phyloP scores from a whole-genome alignment of 2,329 filamentous ascomycete genomes.

The Fusarium chaquense region DNA sequence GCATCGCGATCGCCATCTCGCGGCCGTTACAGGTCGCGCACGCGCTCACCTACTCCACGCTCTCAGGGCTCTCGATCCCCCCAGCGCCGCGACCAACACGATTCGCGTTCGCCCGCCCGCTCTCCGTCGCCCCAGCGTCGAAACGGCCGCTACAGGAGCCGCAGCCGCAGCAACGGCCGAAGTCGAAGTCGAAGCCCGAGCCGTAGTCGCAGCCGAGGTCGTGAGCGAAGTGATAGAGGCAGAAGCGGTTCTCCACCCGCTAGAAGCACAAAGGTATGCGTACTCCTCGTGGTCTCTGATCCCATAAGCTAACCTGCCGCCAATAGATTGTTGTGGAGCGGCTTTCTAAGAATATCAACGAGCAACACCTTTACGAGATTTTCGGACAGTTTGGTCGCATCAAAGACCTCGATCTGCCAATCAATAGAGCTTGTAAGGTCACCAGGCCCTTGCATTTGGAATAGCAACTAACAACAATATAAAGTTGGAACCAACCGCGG shows the following conservation, averaged over 20 bases:
- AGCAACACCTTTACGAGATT: conserved; percentile 88
- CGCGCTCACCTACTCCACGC: conserved; percentile 53
- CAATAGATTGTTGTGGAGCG: conserved; percentile 92
- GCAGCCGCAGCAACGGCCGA: conserved; percentile 44
- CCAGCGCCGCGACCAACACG: conserved; percentile 48
- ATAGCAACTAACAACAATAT: conserved; percentile 28
- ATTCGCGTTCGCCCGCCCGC: conserved; percentile 52
- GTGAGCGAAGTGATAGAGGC: conserved; percentile 54
- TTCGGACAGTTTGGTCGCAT: conserved; percentile 91
- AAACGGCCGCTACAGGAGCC: conserved; percentile 51
- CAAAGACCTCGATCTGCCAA: conserved; percentile 86
- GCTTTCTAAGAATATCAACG: conserved; percentile 93
- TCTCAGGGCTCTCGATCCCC: conserved; percentile 53
- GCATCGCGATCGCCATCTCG: conserved; percentile 51
- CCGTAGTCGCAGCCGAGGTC: conserved; percentile 49
- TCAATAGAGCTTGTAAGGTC: conserved; percentile 83
- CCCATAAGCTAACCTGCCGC: conserved; percentile 21
- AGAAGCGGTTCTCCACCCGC: conserved; percentile 54
- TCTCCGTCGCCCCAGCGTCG: conserved; percentile 51
- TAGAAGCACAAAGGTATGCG: conserved; percentile 66
- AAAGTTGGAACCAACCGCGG: conserved; percentile 89
- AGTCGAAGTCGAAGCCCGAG: conserved; percentile 48
- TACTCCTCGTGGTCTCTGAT: background rate
- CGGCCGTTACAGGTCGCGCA: conserved; percentile 51
- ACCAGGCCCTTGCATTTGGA: conserved; percentile 7